Evolutionary conservation across 1,284 basidiomycete genomes (phyloP).

Genomic region (Fomitopsis pinicola): DNA sequence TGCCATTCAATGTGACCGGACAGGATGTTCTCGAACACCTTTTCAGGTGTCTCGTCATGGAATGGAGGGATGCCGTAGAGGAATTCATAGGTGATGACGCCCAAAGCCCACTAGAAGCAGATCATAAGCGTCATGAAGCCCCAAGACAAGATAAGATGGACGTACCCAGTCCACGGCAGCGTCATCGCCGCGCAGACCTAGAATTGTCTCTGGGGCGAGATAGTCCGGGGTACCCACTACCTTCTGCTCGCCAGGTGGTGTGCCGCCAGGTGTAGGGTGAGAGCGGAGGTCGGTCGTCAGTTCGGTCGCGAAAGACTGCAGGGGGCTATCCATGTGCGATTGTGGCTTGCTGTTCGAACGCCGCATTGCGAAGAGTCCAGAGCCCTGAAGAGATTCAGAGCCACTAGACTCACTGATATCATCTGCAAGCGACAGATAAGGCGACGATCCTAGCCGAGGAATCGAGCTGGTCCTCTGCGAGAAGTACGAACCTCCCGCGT

Average conservation of each 20-base stretch:
- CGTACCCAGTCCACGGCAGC: conserved; percentile 94
- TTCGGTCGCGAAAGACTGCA: conserved; percentile 79
- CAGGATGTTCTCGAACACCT: conserved; percentile 98
- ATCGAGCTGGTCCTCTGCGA: conserved; percentile 55
- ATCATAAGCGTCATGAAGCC: not conserved
- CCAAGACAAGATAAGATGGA: conserved; percentile 11
- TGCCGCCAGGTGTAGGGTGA: conserved; percentile 55
- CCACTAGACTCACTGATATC: conserved; percentile 83
- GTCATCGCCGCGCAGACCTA: conserved; percentile 95
- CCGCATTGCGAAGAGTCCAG: conserved; percentile 52
- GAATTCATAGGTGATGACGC: conserved; percentile 98
- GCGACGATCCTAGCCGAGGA: conserved; percentile 56
- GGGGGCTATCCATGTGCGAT: conserved; percentile 64
- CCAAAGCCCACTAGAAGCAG: conserved; percentile 80
- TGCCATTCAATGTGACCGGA: conserved; percentile 97
- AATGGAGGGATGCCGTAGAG: conserved; percentile 96
- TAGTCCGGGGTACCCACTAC: conserved; percentile 98
- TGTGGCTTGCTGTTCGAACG: conserved; percentile 26
- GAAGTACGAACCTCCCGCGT: conserved; percentile 73
- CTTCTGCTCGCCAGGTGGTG: conserved; percentile 81
- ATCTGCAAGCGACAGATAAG: conserved; percentile 68
- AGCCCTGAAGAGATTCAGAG: conserved; percentile 59
- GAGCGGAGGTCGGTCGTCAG: conserved; percentile 77
- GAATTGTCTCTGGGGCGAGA: conserved; percentile 92
- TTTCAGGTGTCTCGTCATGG: conserved; percentile 94